Evolutionary conservation across 495 filamentous ascomycete genomes (phyloP).

Genomic region (Aspergillus baeticus): DNA sequence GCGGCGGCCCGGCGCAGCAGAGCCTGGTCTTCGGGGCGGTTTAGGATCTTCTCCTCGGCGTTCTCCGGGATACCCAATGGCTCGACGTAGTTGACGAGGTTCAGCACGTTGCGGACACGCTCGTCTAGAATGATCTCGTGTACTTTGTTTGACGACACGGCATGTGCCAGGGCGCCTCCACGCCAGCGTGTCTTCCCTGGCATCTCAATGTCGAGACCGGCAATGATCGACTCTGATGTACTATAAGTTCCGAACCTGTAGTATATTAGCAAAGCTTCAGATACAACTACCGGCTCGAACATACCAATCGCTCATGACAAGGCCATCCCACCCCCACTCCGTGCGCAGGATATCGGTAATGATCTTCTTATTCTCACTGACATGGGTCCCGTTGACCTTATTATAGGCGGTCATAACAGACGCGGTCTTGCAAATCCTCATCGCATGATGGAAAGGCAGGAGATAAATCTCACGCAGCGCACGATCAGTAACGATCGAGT

Average conservation of each 20-base stretch:
- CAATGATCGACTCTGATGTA: conserved; percentile 63
- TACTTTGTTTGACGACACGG: conserved; percentile 59
- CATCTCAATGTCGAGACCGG: conserved; percentile 76
- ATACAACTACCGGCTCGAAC: conserved; percentile 12
- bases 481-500: conserved; percentile 64
- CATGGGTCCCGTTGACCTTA: conserved; percentile 69
- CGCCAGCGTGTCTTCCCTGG: conserved; percentile 67
- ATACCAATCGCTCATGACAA: conserved; percentile 72
- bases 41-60: conserved; percentile 59
- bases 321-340: conserved; percentile 70
- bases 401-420: conserved; percentile 79
- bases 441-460: conserved; percentile 69
- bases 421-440: conserved; percentile 61
- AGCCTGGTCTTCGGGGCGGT: conserved; percentile 62
- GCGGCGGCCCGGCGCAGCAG: conserved; percentile 66
- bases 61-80: conserved; percentile 60
- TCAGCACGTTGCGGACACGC: conserved; percentile 60
- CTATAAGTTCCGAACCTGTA: conserved; percentile 62
- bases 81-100: conserved; percentile 62
- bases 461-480: conserved; percentile 77
- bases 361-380: conserved; percentile 62
- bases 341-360: conserved; percentile 63
- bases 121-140: conserved; percentile 58
- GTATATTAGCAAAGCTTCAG: not conserved
- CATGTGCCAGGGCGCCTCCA: conserved; percentile 57